phyloP scores from a whole-genome alignment of 2,329 filamentous ascomycete species.

The Cyphellophora europaea region DNA sequence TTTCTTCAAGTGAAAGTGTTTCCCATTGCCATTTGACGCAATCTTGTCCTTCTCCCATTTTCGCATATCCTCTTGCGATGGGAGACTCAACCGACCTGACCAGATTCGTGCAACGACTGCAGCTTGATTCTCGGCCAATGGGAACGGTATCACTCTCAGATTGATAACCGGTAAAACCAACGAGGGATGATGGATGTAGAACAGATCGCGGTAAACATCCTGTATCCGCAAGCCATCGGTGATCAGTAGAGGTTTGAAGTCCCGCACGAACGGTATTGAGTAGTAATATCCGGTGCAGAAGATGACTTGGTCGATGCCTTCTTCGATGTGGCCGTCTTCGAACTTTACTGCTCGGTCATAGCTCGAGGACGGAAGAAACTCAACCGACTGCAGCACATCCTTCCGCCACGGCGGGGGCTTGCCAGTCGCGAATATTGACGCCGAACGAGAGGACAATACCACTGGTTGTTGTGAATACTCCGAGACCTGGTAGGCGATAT shows the following conservation, averaged over 20 bases:
- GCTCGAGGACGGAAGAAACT: slow-evolving; percentile 42
- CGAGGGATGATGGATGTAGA: slow-evolving; percentile 66
- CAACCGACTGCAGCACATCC: slow-evolving; percentile 44
- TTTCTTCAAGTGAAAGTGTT: slow-evolving; percentile 43
- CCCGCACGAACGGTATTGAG: slow-evolving; percentile 61
- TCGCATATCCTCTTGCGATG: slow-evolving; percentile 52
- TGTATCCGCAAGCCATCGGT: slow-evolving; percentile 61
- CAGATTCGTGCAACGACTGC: slow-evolving; percentile 70
- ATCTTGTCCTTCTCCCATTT: slow-evolving; percentile 32
- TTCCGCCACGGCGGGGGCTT: slow-evolving; percentile 42
- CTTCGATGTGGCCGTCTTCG: slow-evolving; percentile 54
- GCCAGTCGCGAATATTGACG: slow-evolving; percentile 27
- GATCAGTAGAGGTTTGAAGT: slow-evolving; percentile 34
- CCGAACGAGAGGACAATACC: slow-evolving; percentile 51
- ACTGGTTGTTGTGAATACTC: slow-evolving; percentile 50
- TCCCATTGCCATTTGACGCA: slow-evolving; percentile 19
- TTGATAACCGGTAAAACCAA: slow-evolving; percentile 68
- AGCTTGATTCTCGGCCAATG: slow-evolving; percentile 67
- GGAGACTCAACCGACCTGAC: slow-evolving; percentile 60
- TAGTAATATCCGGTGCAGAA: slow-evolving; percentile 91
- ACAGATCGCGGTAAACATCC: slow-evolving; percentile 69
- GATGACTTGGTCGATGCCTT: slow-evolving; percentile 63
- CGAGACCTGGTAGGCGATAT: slow-evolving; percentile 71
- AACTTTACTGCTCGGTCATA: slow-evolving; percentile 56
- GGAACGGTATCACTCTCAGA: slow-evolving; percentile 82